phyloP scores from a whole-genome alignment of 805 yeast genomes.

The Saccharomyces jurei region DNA sequence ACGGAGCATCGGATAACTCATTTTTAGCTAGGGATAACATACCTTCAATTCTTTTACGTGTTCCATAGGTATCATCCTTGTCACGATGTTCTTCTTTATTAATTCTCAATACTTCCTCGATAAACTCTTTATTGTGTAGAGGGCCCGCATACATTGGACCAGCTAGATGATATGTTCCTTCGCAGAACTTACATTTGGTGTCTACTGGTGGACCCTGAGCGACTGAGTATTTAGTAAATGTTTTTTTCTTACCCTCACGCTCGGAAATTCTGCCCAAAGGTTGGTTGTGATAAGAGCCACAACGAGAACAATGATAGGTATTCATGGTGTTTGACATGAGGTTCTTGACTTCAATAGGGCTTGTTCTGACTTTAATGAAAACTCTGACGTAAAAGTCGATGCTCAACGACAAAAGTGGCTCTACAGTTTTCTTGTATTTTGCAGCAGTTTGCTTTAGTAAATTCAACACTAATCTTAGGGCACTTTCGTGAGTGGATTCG shows the following conservation, averaged over 20 bases:
- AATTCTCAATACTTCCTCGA: constrained; percentile 52
- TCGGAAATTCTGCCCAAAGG: constrained; percentile 57
- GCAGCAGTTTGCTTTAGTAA: constrained; percentile 80
- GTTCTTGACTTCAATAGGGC: constrained; percentile 77
- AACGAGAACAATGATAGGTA: constrained; percentile 78
- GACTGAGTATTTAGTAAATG: constrained; percentile 46
- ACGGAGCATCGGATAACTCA: constrained; percentile 61
- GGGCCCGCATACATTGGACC: constrained; percentile 96
- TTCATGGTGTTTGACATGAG: constrained; percentile 70
- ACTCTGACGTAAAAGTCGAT: constrained; percentile 90
- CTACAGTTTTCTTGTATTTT: constrained; percentile 76
- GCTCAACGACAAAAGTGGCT: constrained; percentile 76
- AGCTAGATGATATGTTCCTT: constrained; percentile 58
- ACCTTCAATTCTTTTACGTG: constrained; percentile 79
- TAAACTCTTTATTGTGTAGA: constrained; percentile 62
- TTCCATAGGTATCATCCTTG: constrained; percentile 51
- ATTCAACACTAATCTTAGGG: constrained; percentile 73
- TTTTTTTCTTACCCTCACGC: constrained; percentile 34
- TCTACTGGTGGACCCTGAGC: constrained; percentile 60
- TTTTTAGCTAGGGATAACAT: constrained; percentile 78
- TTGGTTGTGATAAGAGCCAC: constrained; percentile 67
- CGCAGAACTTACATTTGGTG: constrained; percentile 60
- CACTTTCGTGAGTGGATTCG: constrained; percentile 89
- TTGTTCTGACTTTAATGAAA: constrained; percentile 66
- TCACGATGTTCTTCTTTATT: constrained; percentile 39